Conservation (phyloP, 2,329 filamentous ascomycete species). For the Dothistroma septosporum region DNA sequence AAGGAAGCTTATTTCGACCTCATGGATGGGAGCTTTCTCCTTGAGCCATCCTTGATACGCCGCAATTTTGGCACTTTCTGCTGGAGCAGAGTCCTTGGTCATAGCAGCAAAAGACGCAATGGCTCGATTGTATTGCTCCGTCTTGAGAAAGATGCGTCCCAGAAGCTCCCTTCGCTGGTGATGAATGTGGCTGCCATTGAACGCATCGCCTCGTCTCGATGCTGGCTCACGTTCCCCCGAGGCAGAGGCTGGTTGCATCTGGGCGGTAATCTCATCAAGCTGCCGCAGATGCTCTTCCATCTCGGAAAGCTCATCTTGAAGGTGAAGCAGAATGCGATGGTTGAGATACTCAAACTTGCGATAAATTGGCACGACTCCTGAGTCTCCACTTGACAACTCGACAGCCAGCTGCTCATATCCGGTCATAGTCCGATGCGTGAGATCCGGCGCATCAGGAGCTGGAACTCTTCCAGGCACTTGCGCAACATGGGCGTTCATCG, state of each 20-base stretch:
- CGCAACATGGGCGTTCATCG: constrained; percentile 15
- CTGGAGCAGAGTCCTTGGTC: constrained; percentile 49
- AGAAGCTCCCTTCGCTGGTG: constrained; percentile 59
- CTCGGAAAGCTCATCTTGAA: constrained; percentile 80
- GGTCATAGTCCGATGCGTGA: constrained; percentile 32
- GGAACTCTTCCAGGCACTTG: constrained; percentile 20
- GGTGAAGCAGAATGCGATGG: constrained; percentile 73
- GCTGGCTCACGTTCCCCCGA: constrained; percentile 44
- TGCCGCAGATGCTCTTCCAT: constrained; percentile 72
- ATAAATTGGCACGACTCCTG: constrained; percentile 59
- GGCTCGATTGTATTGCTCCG: constrained; percentile 63
- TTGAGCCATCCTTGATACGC: constrained; percentile 56
- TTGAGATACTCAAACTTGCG: constrained; percentile 78
- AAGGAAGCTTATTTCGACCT: constrained; percentile 59
- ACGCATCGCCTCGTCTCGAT: constrained; percentile 56
- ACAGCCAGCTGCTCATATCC: constrained; percentile 63
- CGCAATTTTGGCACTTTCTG: constrained; percentile 50
- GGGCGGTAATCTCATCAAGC: constrained; percentile 59
- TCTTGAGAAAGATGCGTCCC: constrained; percentile 60
- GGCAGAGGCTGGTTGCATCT: constrained; percentile 28
- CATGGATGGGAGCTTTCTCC: constrained; percentile 52
- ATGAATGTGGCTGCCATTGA: constrained; percentile 55
- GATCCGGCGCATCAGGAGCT: constrained; percentile 31
- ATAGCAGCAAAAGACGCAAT: constrained; percentile 56
- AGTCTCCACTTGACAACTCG: constrained; percentile 41